Conservation (phyloP, 2,329 filamentous ascomycete species). For the Neurospora crassa region DNA sequence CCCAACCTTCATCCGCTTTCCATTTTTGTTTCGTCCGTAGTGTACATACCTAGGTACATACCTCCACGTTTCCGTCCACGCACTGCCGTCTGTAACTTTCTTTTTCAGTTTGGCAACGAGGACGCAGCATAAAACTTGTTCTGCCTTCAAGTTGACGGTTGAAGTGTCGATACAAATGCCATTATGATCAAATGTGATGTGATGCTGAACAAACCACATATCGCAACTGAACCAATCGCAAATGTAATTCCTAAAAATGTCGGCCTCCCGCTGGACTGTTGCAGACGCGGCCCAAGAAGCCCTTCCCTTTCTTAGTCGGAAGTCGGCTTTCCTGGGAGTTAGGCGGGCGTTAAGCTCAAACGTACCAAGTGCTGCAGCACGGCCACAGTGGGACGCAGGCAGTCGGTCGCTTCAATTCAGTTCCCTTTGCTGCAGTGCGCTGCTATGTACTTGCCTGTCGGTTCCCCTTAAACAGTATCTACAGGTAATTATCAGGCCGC, state of each 20-base stretch:
- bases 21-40: neutral
- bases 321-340: neutral
- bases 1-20: neutral
- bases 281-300: neutral
- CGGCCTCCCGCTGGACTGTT: neutral
- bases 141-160: neutral
- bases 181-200: neutral
- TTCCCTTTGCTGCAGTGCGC: neutral
- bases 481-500: neutral
- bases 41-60: no score
- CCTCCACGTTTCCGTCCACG: neutral
- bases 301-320: neutral
- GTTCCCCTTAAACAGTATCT: neutral
- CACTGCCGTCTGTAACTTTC: neutral
- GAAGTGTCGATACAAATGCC: neutral
- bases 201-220: neutral
- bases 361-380: neutral
- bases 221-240: neutral
- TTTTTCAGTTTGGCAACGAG: neutral
- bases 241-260: neutral
- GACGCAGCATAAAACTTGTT: neutral
- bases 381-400: neutral
- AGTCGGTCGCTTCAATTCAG: neutral
- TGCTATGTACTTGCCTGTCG: neutral
- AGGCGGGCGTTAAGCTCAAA: neutral